A percentile compares a stretch with the other conserved stretches of the same genome.
Conservation (phyloP, 495 filamentous ascomycete species). For the Massariosphaeria phaeospora region DNA sequence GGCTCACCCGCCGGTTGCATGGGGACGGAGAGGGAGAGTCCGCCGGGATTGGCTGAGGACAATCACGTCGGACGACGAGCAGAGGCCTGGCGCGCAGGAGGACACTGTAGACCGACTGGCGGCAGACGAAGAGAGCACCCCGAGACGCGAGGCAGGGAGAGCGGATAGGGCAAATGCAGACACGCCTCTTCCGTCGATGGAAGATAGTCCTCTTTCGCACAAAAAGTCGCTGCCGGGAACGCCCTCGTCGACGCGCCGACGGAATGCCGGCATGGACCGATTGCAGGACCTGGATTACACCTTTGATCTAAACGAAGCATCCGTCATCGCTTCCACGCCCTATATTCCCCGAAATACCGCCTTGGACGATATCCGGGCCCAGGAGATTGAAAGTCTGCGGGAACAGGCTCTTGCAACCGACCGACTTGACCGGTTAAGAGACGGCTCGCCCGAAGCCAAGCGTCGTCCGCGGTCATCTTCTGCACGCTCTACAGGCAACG, state of each 20-base stretch:
- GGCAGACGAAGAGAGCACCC: slow-evolving; percentile 21
- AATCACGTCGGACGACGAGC: slow-evolving; percentile 36
- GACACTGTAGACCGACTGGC: slow-evolving; percentile 14
- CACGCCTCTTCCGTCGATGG: slow-evolving; percentile 46
- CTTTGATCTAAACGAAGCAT: slow-evolving; percentile 60
- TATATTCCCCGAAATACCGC: slow-evolving; percentile 46
- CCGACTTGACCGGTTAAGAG: slow-evolving; percentile 54
- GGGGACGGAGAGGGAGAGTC: slow-evolving; percentile 53
- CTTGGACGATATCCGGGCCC: slow-evolving; percentile 53
- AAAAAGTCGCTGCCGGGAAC: slow-evolving; percentile 34
- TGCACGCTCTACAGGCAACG: slow-evolving; percentile 24
- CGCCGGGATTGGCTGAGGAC: slow-evolving; percentile 52
- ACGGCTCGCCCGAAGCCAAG: slow-evolving; percentile 46
- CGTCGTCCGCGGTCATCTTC: slow-evolving; percentile 36
- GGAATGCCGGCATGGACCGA: slow-evolving; percentile 45
- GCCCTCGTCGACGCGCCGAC: slow-evolving; percentile 38
- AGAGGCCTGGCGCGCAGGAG: slow-evolving; percentile 32
- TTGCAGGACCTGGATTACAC: slow-evolving; percentile 54
- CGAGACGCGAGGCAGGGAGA: background rate
- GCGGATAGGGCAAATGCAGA: slow-evolving; percentile 34
- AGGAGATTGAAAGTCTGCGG: slow-evolving; percentile 57
- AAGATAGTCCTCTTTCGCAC: slow-evolving; percentile 42
- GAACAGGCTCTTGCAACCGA: slow-evolving; percentile 56
- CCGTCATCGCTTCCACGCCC: slow-evolving; percentile 60
- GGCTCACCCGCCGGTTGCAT: slow-evolving; percentile 52